Base-by-base conservation (phyloP, 2,329 filamentous ascomycete species). In the Penicillium glabrum region DNA sequence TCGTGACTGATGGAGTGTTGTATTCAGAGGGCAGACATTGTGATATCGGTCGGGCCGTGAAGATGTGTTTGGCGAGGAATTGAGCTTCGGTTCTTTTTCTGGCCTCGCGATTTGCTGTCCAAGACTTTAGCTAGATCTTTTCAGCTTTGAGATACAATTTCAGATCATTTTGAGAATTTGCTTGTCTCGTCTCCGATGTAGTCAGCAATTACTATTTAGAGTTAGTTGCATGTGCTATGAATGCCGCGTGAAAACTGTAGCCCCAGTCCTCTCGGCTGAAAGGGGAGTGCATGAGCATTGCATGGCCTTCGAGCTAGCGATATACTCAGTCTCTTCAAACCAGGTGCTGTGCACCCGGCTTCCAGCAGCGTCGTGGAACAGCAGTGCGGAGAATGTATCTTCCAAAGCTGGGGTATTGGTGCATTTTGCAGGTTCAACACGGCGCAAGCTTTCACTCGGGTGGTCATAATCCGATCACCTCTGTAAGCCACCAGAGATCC, bases 81-180 rank as follows among this genome's bases (percentile, higher is more conserved):
- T 3, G 19, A 41, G 19, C 19, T 41, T 35, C 16, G 29, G 10
- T 35, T 47, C n/a, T 24, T 26, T 9, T 35, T 31, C 37, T 21
- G 19, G 9, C n/a, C 14, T 50, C 39, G 43, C 52, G 41, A 26
- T 41, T 56, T 52, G 58, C 60, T 60, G 45, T 50, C 33, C 29
- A 58, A 62, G 49, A 58, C 60, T 62, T 61, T 61, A 47, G 50
- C 52, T 61, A 61, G 60, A 56, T 61, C 46, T 60, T 47, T 49
- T 45, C 37, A 37, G 49, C 39, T 43, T 45, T 8, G 54, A 41
- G 51, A 41, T 50, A 47, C 41, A 51, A 58, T 56, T 52, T 41
- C 51, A 58, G 43, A 58, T 51, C 45, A 51, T 53, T 57, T 57
- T 52, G 50, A 56, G 46, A 50, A 53, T 2, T 41, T 41, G 5